These are phyloP conservation scores for Penicillium verhagenii DNA, from an alignment of 495 filamentous ascomycete genomes.

Conservation along the genomic window DNA sequence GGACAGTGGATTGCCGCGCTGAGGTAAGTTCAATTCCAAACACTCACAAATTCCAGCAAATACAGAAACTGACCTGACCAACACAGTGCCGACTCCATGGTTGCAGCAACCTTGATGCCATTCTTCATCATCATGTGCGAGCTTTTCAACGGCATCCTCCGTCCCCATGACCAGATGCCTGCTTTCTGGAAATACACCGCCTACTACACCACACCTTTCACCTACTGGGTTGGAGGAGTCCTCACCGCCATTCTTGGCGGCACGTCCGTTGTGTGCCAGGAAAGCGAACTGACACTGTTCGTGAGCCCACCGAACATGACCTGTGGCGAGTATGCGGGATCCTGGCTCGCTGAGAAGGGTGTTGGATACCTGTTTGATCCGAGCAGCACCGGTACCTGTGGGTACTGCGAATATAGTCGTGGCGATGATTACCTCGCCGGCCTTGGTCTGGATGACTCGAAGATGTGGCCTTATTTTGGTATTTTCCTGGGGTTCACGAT, in stretches of 20 bases:
- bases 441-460: constrained; percentile 57
- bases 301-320: constrained; percentile 57
- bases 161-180: constrained; percentile 75
- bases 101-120: constrained; percentile 72
- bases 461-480: constrained; percentile 71
- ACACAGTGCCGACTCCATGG: constrained; percentile 59
- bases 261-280: constrained; percentile 56
- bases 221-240: constrained; percentile 76
- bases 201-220: constrained; percentile 82
- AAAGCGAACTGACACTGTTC: constrained; percentile 62
- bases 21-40: constrained; percentile 33
- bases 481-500: constrained; percentile 71
- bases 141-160: constrained; percentile 79
- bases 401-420: constrained; percentile 57
- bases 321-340: constrained; percentile 69
- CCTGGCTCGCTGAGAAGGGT: constrained; percentile 61
- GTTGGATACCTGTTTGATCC: constrained; percentile 63
- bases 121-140: constrained; percentile 57
- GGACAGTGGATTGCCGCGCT: constrained; percentile 69
- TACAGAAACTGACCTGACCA: background rate
- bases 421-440: constrained; percentile 62
- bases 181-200: constrained; percentile 76
- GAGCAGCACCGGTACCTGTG: constrained; percentile 39
- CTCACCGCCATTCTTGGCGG: constrained; percentile 69
- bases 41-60: too few species aligned